Percentiles rank a stretch among this genome's conserved stretches.
Conservation (phyloP, 1,284 basidiomycete genomes). For the Cryptococcus deneoformans region DNA sequence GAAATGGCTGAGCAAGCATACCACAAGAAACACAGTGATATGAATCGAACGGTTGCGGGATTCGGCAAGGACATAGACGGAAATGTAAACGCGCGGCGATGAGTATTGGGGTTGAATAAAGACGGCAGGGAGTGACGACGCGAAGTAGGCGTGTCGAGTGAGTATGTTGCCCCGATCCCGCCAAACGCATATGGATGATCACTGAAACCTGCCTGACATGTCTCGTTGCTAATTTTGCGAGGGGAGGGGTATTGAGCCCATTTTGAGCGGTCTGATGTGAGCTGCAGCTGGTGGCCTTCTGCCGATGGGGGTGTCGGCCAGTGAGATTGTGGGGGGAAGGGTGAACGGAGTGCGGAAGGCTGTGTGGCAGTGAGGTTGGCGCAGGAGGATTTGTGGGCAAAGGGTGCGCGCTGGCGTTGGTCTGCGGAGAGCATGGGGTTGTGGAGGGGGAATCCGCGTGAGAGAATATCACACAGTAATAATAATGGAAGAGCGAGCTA, state of each 20-base stretch:
- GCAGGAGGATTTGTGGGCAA: slow-evolving; percentile 34
- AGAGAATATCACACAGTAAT: no score
- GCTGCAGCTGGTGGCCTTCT: background rate
- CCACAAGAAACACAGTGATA: slow-evolving; percentile 48
- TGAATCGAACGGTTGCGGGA: slow-evolving; percentile 41
- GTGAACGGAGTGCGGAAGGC: slow-evolving; percentile 10
- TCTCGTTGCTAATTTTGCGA: slow-evolving; percentile 4
- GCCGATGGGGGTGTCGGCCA: slow-evolving; percentile 5
- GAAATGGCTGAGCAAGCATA: slow-evolving; percentile 50
- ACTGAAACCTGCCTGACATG: slow-evolving; percentile 1
- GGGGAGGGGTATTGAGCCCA: background rate
- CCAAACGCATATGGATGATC: background rate
- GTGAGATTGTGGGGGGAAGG: slow-evolving; percentile 5
- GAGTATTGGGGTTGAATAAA: slow-evolving; percentile 6
- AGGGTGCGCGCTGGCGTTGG: slow-evolving; percentile 39
- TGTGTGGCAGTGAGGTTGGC: slow-evolving; percentile 19
- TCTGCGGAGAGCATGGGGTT: slow-evolving; percentile 16
- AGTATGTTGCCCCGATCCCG: slow-evolving; percentile 2
- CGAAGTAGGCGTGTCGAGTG: slow-evolving; percentile 11
- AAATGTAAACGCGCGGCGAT: background rate
- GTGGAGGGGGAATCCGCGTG: no score
- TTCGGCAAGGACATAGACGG: slow-evolving; percentile 26
- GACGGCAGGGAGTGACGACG: slow-evolving; percentile 6
- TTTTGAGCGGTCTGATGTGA: background rate
- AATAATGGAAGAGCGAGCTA: no score